A percentile compares a stretch with the other conserved stretches of the same genome.
Evolutionary conservation across 331 rosid species (phyloP).

Genomic region (Stylosanthes scabra): DNA sequence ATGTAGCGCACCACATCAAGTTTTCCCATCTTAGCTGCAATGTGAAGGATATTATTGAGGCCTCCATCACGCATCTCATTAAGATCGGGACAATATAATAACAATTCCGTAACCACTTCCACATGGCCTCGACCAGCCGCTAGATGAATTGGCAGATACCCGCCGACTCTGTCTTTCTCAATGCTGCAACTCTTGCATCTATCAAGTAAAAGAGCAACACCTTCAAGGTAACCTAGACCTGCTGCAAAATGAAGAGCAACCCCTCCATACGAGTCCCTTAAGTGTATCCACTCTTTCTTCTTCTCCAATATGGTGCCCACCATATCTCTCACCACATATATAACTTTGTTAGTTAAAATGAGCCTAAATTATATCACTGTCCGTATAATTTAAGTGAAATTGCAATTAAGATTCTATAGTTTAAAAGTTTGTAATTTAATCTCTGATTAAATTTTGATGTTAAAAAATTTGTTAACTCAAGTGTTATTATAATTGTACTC

Average conservation of each 20-base stretch:
- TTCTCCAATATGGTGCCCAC: neutral
- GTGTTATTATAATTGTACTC: too few species aligned
- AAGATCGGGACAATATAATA: slow-evolving; percentile 16
- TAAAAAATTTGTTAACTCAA: too few species aligned
- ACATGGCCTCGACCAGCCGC: slow-evolving; percentile 42
- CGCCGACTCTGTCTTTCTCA: slow-evolving; percentile 24
- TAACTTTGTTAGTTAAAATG: too few species aligned
- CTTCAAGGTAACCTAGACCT: slow-evolving; percentile 28
- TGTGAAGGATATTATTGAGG: slow-evolving; percentile 37
- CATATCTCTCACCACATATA: neutral
- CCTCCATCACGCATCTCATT: slow-evolving; percentile 1
- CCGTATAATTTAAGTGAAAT: too few species aligned
- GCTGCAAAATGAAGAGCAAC: slow-evolving; percentile 40
- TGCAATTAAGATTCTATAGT: too few species aligned
- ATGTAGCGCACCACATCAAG: slow-evolving; percentile 9
- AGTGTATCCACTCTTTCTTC: neutral
- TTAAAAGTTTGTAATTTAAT: too few species aligned
- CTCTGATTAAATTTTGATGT: too few species aligned
- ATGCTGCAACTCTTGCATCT: neutral
- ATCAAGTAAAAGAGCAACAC: neutral
- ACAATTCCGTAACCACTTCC: slow-evolving; percentile 20
- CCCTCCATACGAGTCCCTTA: neutral
- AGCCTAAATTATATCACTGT: too few species aligned
- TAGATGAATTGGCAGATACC: slow-evolving; percentile 39
- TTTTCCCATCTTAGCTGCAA: slow-evolving; percentile 38